Conservation (phyloP, 2,329 filamentous ascomycete genomes). For the Septoria petroselini region DNA sequence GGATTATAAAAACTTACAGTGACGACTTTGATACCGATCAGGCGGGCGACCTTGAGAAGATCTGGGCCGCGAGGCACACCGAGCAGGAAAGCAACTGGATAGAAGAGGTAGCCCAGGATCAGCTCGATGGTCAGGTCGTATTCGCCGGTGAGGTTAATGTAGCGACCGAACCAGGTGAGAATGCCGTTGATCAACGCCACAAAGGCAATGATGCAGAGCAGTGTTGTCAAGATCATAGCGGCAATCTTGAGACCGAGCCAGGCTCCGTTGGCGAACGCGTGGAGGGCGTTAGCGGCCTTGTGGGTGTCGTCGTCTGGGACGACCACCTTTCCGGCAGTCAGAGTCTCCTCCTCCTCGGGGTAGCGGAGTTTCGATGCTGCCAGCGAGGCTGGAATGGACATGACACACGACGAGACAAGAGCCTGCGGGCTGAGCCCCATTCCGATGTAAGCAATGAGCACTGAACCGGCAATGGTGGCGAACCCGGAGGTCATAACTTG, state of each 20-base stretch:
- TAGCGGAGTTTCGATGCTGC: constrained; percentile 87
- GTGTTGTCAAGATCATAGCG: constrained; percentile 72
- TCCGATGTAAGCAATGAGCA: constrained; percentile 79
- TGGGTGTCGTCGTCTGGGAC: constrained; percentile 76
- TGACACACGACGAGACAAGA: constrained; percentile 86
- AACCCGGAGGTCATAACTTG: constrained; percentile 92
- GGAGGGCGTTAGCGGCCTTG: constrained; percentile 73
- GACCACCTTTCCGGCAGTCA: constrained; percentile 77
- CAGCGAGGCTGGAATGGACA: constrained; percentile 89
- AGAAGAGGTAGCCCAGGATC: constrained; percentile 73
- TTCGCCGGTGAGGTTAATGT: constrained; percentile 65
- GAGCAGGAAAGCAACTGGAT: constrained; percentile 75
- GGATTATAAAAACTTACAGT: constrained; percentile 48
- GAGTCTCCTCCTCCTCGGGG: constrained; percentile 80
- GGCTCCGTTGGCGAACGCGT: constrained; percentile 79
- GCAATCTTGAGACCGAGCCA: constrained; percentile 86
- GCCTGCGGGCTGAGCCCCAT: constrained; percentile 82
- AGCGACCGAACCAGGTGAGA: constrained; percentile 78
- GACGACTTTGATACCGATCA: constrained; percentile 84
- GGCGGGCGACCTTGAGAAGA: constrained; percentile 67
- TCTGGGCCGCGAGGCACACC: constrained; percentile 63
- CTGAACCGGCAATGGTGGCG: constrained; percentile 85
- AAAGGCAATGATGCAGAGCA: constrained; percentile 80
- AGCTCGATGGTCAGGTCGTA: constrained; percentile 71
- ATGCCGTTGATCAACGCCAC: constrained; percentile 72